Conservation (phyloP, 305 asterid genomes). For the Nicotiana rustica region DNA sequence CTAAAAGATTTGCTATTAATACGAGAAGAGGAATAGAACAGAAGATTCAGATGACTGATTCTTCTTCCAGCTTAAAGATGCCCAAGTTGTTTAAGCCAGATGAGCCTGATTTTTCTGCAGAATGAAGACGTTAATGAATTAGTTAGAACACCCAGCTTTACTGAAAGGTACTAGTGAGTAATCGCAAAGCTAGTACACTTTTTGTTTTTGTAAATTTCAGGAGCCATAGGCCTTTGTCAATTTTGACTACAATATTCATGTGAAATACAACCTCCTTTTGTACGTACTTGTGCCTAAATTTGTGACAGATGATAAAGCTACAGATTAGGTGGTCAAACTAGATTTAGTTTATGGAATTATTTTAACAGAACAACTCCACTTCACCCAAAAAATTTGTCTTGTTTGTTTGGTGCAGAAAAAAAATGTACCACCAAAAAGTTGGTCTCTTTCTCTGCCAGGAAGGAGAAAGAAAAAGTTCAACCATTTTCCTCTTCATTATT, state of each 20-base stretch:
- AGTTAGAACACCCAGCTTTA: slow-evolving; percentile 35
- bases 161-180: slow-evolving; percentile 36
- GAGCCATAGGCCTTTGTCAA: slow-evolving; percentile 5
- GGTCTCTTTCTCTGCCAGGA: too few species aligned
- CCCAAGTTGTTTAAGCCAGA: slow-evolving; percentile 81
- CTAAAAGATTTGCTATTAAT: slow-evolving; percentile 78
- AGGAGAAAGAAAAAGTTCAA: too few species aligned
- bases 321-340: not conserved
- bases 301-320: not conserved
- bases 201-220: slow-evolving; percentile 39
- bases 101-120: slow-evolving; percentile 76
- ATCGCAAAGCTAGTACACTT: slow-evolving; percentile 18
- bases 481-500: too few species aligned
- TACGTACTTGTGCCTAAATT: not conserved
- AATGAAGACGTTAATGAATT: slow-evolving; percentile 50
- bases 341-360: not conserved
- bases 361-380: not conserved
- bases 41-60: slow-evolving; percentile 50
- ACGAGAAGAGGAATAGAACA: slow-evolving; percentile 64
- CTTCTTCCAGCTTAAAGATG: slow-evolving; percentile 85
- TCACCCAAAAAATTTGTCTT: not conserved
- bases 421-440: too few species aligned
- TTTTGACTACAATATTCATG: slow-evolving; percentile 13
- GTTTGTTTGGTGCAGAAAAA: not conserved
- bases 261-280: slow-evolving; percentile 1